These are phyloP conservation scores for Arthroderma uncinatum DNA, from an alignment of 2,329 filamentous ascomycete species.

Conservation along the genomic window DNA sequence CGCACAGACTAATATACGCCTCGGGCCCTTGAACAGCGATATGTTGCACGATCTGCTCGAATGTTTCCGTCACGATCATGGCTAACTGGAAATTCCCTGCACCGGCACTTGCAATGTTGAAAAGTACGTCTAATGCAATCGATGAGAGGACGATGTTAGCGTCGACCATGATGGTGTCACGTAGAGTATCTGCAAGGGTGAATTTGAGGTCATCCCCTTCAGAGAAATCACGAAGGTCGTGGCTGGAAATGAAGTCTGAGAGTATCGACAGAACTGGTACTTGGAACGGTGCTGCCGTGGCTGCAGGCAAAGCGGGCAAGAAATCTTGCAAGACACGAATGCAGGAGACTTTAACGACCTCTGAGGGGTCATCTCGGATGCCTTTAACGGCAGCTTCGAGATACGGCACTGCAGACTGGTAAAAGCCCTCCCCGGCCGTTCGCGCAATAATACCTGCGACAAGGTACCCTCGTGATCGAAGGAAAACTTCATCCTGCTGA, in stretches of 20 bases:
- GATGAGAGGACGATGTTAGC: constrained; percentile 60
- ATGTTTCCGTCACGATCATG: constrained; percentile 76
- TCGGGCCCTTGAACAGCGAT: constrained; percentile 55
- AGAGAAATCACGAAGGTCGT: constrained; percentile 70
- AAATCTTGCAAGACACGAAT: constrained; percentile 73
- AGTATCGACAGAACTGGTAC: constrained; percentile 49
- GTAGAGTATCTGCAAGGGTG: constrained; percentile 74
- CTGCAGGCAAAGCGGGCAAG: constrained; percentile 43
- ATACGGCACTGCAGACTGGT: constrained; percentile 29
- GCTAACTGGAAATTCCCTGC: constrained; percentile 85
- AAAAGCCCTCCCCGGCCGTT: constrained; percentile 48
- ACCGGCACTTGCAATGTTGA: constrained; percentile 77
- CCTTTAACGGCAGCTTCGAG: constrained; percentile 56
- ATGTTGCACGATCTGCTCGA: constrained; percentile 70
- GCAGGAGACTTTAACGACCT: constrained; percentile 85
- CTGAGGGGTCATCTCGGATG: constrained; percentile 63
- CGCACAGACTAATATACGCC: constrained; percentile 66
- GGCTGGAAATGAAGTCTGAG: constrained; percentile 61
- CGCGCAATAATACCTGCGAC: constrained; percentile 70
- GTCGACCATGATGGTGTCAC: constrained; percentile 71
- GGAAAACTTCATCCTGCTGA: constrained; percentile 57
- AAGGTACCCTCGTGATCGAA: constrained; percentile 77
- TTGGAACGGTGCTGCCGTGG: constrained; percentile 48
- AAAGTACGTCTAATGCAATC: constrained; percentile 67
- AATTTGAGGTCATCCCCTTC: constrained; percentile 89